phyloP scores from a whole-genome alignment of 306 rosid genomes.

The Delonix regia region DNA sequence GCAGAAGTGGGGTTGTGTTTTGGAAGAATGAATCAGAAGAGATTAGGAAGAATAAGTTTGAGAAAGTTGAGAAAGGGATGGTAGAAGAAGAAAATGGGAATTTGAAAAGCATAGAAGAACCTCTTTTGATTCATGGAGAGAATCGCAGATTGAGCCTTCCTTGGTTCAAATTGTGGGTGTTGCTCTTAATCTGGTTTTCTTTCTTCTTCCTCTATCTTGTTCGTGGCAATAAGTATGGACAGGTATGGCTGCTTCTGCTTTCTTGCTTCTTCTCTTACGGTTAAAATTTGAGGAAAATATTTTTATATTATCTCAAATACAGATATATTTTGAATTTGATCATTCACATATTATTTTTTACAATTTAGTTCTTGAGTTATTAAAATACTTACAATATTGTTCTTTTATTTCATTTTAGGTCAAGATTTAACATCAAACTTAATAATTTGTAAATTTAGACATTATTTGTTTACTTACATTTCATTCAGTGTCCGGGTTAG shows the following conservation, averaged over 20 bases:
- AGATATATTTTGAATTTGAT: no score
- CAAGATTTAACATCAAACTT: background rate
- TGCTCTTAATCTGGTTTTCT: conserved; percentile 76
- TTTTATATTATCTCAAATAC: no score
- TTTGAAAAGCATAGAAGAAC: conserved; percentile 39
- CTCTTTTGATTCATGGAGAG: conserved; percentile 45
- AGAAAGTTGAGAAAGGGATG: conserved; percentile 45
- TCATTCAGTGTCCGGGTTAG: background rate
- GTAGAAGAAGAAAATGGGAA: conserved; percentile 5
- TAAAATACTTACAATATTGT: no score
- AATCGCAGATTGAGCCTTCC: conserved; percentile 50
- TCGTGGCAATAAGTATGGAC: conserved; percentile 75
- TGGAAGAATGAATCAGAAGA: conserved; percentile 71
- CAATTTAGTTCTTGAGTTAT: background rate
- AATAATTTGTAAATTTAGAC: background rate
- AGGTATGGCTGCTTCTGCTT: conserved; percentile 39
- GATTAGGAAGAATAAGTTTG: conserved; percentile 41
- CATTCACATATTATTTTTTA: background rate
- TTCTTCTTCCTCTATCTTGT: conserved; percentile 72
- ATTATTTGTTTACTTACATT: background rate
- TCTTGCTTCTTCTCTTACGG: background rate
- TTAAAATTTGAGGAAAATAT: no score
- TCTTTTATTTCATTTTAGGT: background rate
- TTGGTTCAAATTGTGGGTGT: conserved; percentile 64
- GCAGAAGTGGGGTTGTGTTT: conserved; percentile 54